These are phyloP conservation scores for Bromus sterilis DNA, from an alignment of 176 grass and related monocot genomes.

Conservation along the genomic window DNA sequence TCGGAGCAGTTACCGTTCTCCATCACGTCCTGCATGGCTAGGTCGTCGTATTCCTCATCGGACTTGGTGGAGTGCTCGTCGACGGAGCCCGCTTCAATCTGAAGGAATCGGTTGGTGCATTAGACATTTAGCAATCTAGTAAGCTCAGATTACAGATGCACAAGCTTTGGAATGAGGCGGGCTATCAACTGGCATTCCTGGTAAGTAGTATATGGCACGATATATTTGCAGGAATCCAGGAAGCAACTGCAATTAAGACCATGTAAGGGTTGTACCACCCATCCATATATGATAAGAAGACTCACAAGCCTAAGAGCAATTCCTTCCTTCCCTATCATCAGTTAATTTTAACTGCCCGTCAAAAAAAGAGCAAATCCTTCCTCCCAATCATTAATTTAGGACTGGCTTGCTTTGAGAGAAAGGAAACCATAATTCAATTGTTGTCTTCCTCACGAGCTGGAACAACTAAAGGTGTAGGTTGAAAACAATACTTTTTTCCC, in stretches of 20 bases:
- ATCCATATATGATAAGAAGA: no score
- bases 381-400: no score
- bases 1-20: constrained; percentile 40
- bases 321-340: no score
- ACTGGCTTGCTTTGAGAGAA: no score
- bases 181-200: not conserved
- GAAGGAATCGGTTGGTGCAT: not conserved
- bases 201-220: not conserved
- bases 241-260: not conserved
- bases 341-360: no score
- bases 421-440: no score
- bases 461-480: no score
- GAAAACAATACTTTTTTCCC: no score
- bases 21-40: constrained; percentile 61
- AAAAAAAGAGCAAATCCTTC: no score
- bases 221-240: not conserved
- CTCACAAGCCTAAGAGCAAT: no score
- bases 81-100: constrained; percentile 87
- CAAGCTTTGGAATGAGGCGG: not conserved
- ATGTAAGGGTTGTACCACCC: no score
- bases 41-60: constrained; percentile 83
- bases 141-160: not conserved
- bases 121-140: not conserved
- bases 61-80: constrained; percentile 82
- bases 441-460: no score